Conservation (phyloP, 2,329 filamentous ascomycete genomes). For the Aspergillus chevalieri region DNA sequence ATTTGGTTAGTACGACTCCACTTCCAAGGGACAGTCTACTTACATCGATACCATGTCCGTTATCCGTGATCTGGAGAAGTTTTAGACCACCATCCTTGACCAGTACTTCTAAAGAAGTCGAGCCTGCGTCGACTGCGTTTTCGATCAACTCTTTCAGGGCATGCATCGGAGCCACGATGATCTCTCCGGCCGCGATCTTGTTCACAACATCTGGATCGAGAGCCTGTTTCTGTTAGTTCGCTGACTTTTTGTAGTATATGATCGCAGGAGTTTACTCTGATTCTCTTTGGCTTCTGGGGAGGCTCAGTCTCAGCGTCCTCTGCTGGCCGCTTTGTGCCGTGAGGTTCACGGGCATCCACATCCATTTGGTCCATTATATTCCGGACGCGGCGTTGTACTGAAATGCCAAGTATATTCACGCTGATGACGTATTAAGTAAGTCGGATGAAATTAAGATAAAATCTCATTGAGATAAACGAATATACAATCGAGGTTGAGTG, state of each 20-base stretch:
- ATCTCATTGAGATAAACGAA: no score
- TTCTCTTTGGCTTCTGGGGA: conserved; percentile 43
- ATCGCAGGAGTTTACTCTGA: conserved; percentile 26
- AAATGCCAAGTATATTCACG: no score
- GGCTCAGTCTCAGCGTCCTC: conserved; percentile 32
- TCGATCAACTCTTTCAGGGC: conserved; percentile 95
- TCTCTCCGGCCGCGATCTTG: conserved; percentile 97
- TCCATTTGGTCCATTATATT: conserved; percentile 38
- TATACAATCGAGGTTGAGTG: conserved; percentile 24
- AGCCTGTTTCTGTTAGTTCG: conserved; percentile 50
- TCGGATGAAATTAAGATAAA: no score
- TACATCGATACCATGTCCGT: conserved; percentile 91
- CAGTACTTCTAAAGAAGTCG: conserved; percentile 81
- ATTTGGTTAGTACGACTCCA: conserved; percentile 5
- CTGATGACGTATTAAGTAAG: no score
- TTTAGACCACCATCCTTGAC: conserved; percentile 95
- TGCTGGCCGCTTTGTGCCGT: conserved; percentile 47
- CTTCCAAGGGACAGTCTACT: conserved; percentile 21
- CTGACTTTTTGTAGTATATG: conserved; percentile 2
- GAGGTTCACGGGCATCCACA: conserved; percentile 29
- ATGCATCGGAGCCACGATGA: conserved; percentile 94
- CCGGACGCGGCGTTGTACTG: no score
- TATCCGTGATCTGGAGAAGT: conserved; percentile 92
- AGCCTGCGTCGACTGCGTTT: conserved; percentile 95
- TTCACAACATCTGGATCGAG: conserved; percentile 91